Evolutionary conservation across 257 asterid species (phyloP).

Genomic region (Capsicum chinense): DNA sequence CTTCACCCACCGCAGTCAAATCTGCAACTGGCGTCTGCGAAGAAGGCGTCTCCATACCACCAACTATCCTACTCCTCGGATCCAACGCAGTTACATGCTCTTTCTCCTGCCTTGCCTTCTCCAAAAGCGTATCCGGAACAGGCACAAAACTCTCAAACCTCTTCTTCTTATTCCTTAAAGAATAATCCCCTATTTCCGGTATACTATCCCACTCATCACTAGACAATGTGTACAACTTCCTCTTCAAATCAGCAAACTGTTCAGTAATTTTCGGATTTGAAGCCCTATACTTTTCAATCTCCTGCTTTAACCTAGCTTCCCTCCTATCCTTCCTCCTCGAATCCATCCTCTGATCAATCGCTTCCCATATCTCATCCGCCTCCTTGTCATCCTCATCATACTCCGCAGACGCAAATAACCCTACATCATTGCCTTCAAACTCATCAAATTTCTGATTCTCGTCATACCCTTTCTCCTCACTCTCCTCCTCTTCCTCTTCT

Average conservation of each 20-base stretch:
- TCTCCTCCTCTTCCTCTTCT: slow-evolving; percentile 80
- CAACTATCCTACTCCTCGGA: slow-evolving; percentile 78
- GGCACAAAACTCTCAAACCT: slow-evolving; percentile 93
- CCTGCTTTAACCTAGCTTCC: slow-evolving; percentile 91
- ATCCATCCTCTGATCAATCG: slow-evolving; percentile 85
- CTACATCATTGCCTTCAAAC: slow-evolving; percentile 91
- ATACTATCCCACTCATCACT: slow-evolving; percentile 83
- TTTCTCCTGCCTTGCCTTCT: slow-evolving; percentile 92
- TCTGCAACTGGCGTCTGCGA: slow-evolving; percentile 86
- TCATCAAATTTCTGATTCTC: slow-evolving; percentile 93
- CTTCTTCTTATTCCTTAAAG: slow-evolving; percentile 79
- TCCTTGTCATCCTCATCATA: slow-evolving; percentile 94
- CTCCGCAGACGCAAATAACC: slow-evolving; percentile 89
- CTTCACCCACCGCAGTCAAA: slow-evolving; percentile 97
- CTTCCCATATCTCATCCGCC: slow-evolving; percentile 89
- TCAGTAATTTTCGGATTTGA: slow-evolving; percentile 88
- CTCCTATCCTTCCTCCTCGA: slow-evolving; percentile 86
- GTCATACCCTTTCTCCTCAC: slow-evolving; percentile 82
- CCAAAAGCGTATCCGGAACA: slow-evolving; percentile 83
- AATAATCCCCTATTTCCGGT: slow-evolving; percentile 90
- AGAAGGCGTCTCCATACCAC: slow-evolving; percentile 95
- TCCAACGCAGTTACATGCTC: slow-evolving; percentile 90
- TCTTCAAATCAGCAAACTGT: slow-evolving; percentile 90
- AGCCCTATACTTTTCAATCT: slow-evolving; percentile 88
- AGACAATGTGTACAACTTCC: slow-evolving; percentile 67